These are phyloP conservation scores for Pseudonitzschia multistriata DNA, from an alignment of 108 stramenopile species.

Conservation along the genomic window DNA sequence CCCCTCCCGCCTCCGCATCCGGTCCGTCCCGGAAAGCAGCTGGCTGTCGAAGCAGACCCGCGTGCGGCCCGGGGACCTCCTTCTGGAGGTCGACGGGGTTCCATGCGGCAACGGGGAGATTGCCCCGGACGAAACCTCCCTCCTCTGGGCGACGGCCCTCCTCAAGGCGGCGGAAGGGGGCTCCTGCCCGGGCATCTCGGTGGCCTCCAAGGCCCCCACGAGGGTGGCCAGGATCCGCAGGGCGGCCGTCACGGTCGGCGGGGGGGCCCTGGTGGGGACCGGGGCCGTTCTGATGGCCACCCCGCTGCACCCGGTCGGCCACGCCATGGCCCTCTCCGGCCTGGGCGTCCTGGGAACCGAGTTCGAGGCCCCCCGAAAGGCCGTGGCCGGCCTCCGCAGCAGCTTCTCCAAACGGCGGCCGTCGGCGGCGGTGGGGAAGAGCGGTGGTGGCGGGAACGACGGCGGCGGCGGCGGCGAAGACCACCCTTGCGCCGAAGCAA, in stretches of 20 bases:
- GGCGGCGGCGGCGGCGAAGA: not conserved
- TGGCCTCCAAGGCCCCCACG: not conserved
- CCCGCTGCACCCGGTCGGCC: conserved; percentile 53
- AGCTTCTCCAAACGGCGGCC: too few species aligned
- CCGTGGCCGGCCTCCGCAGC: not conserved
- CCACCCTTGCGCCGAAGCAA: too few species aligned
- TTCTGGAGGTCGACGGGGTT: not conserved
- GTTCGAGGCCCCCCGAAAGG: conserved; percentile 37
- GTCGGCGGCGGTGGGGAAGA: not conserved
- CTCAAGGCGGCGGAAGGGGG: not conserved
- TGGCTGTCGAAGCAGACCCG: not conserved
- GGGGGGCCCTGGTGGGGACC: conserved; percentile 37
- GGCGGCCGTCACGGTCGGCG: conserved; percentile 28
- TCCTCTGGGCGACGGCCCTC: not conserved
- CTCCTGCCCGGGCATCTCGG: too few species aligned
- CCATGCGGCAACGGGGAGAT: not conserved
- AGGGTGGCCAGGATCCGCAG: not conserved
- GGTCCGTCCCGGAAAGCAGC: not conserved
- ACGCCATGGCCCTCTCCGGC: conserved; percentile 56
- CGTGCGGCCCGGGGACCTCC: not conserved
- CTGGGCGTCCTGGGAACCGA: conserved; percentile 44
- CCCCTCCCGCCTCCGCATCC: not conserved
- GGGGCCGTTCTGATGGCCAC: conserved; percentile 50
- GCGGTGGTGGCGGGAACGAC: not conserved
- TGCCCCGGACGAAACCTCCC: too few species aligned